phyloP scores from a whole-genome alignment of 1,139 yeast genomes.

The Yamadazyma oceani region DNA sequence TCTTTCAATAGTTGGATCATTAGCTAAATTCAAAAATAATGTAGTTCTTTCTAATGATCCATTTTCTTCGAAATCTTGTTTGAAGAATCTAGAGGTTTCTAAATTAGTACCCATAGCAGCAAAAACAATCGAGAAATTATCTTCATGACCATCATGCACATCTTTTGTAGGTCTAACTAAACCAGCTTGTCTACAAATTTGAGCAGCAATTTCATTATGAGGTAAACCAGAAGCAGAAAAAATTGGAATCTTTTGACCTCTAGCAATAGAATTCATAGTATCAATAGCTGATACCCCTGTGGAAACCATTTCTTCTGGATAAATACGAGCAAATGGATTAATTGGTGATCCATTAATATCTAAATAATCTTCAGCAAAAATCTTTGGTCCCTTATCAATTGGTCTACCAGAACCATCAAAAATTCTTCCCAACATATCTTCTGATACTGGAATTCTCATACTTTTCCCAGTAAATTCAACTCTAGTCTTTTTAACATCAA shows the following conservation, averaged over 20 bases:
- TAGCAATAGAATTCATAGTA: conserved; percentile 98
- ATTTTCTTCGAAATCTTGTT: conserved; percentile 98
- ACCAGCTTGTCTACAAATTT: conserved; percentile 99
- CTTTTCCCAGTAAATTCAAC: conserved; percentile 97
- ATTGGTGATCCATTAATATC: conserved; percentile 99
- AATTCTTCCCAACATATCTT: conserved; percentile 95
- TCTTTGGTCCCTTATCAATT: conserved; percentile 96
- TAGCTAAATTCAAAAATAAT: conserved; percentile 93
- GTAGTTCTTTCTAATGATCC: conserved; percentile 98
- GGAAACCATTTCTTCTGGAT: conserved; percentile 99
- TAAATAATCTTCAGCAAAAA: conserved; percentile 95
- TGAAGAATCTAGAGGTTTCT: conserved; percentile 58
- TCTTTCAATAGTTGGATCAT: conserved; percentile 99
- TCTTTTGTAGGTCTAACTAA: conserved; percentile 98
- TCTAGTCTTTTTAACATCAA: conserved; percentile 94
- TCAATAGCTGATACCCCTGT: conserved; percentile 98
- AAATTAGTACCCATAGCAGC: conserved; percentile 76
- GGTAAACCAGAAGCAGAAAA: conserved; percentile 99
- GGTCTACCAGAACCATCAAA: conserved; percentile 99
- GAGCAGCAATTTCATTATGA: conserved; percentile 99
- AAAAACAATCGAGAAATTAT: conserved; percentile 96
- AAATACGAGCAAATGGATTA: conserved; percentile 96
- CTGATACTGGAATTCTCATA: conserved; percentile 91
- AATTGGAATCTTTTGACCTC: conserved; percentile 99
- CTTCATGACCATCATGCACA: conserved; percentile 99